Base-by-base conservation (phyloP, 164 flowering plant species). In the Berberis vulgaris region DNA sequence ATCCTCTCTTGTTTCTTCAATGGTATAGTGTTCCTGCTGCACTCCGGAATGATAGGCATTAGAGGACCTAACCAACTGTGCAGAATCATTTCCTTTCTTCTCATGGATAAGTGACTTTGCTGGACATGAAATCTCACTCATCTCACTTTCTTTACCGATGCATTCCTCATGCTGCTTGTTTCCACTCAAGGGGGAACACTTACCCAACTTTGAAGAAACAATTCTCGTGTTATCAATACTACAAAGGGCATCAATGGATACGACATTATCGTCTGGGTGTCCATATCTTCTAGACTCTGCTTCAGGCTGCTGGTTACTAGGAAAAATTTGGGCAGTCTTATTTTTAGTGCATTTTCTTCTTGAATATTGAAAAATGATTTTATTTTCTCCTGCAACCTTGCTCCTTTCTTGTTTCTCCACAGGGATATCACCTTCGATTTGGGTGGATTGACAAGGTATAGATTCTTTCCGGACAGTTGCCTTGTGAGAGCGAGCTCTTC, bases 401-500 rank as follows among this genome's bases (percentile, higher is more conserved):
- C 52, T 61, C 4, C 42, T 43, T 63, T 71, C 82, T 13, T 62
- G 58, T 59, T 69, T 64, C 55, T 57, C 45, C 53, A 42, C 64
- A 43, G 52, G 52, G 7, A 62, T 26, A 70, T 62, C 75, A 56
- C 65, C 77, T 26, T 26, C 26, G 64, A 45, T 76, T 73, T 67
- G 60, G 50, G 46, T 49, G 61, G n/a, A 54, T 65, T 47, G 71
- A 71, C 59, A 38, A 7, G 68, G 65, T 68, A 73, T 78, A 45
- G 39, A 8, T 40, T 45, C 56, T 41, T 26, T 57, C 41, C 72
- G 58, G 62, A 46, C 69, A 65, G 68, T 73, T 54, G 54, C 49
- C 71, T 67, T 78, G 40, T 61, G 54, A 70, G 74, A 77, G 26
- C 99, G 93, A 64, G 81, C 66, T 79, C 79, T 94, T 75, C 71